Percentiles rank a stretch among this genome's conserved stretches.
Conservation (phyloP, 441 rosid genomes). For the Populus hybrid region DNA sequence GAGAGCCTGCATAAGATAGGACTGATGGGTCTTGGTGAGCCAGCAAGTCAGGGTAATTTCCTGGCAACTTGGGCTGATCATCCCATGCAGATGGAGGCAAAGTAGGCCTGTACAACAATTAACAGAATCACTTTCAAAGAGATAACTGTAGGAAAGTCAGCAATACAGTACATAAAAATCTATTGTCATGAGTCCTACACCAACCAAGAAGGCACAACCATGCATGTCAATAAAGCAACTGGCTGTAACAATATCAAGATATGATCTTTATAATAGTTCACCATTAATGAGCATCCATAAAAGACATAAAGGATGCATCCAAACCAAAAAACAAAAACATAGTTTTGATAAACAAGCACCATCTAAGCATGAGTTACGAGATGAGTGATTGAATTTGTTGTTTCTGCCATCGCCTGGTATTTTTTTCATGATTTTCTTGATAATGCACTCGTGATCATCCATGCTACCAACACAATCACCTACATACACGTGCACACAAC, state of each 20-base stretch:
- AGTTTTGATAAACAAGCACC: conserved; percentile 4
- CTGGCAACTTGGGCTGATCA: conserved; percentile 34
- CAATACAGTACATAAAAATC: neutral
- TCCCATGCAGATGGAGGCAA: conserved; percentile 33
- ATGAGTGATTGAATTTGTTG: neutral
- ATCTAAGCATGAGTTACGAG: neutral
- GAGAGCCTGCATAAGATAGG: conserved; percentile 28
- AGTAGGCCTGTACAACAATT: conserved; percentile 38
- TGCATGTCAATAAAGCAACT: neutral
- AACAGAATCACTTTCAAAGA: neutral
- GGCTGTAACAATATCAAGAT: neutral
- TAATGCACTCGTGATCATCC: neutral
- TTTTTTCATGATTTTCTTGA: neutral
- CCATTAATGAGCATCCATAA: neutral
- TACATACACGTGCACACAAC: neutral
- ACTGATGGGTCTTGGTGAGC: conserved; percentile 35
- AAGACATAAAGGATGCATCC: neutral
- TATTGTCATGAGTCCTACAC: neutral
- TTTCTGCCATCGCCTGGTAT: neutral
- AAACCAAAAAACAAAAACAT: neutral
- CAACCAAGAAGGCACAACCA: neutral
- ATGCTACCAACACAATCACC: neutral
- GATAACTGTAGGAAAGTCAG: neutral
- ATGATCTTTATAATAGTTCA: neutral
- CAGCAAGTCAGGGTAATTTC: conserved; percentile 27